Base-by-base conservation (phyloP, 352 stramenopile genomes). In the Thalassiosira hispida region DNA sequence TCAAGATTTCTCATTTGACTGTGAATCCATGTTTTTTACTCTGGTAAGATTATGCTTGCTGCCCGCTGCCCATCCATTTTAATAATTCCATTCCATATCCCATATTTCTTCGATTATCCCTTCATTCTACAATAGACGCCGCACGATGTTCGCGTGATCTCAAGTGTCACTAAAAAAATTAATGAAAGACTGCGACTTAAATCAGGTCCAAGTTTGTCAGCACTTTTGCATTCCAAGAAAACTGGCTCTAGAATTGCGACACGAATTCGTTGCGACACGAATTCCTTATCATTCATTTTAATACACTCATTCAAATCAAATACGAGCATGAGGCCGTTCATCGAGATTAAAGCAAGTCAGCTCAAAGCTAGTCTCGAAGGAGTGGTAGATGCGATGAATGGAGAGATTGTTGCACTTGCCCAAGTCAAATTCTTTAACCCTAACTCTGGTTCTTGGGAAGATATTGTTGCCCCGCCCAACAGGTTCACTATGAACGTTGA, bases 1-100 rank as follows among this genome's bases (percentile, higher is more conserved):
- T 31, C 85, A 92, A 70, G 85, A 94, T 49, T 81, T 92, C 66
- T 86, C 83, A 0, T 71, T 92, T 23, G 76, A 94, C 67, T 88
- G 83, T 62, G 88, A 92, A 73, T 51, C 70, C 29, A 31, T 91
- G 23, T 78, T 80, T 35, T 84, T 61, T 9, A 77, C 23, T 40
- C 16, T 80, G 38, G 56, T 77, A 74, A 65, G 59, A n/a, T n/a
- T n/a, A 9, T 29, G 8, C 18, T 46, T 64, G 23, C 38, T 67
- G n/a, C 29, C 8, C 11, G 2, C 5, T 56, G 25, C 3, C 22
- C 29, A 47, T 49, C 14, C n/a, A n/a, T n/a, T n/a, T n/a, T n/a
- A n/a, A n/a, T n/a, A n/a, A n/a, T n/a, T n/a, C n/a, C n/a, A n/a
- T n/a, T n/a, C n/a, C n/a, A n/a, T n/a, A n/a, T n/a, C n/a, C n/a